Conservation (phyloP, 257 asterid species). For the Solanum sejunctum region DNA sequence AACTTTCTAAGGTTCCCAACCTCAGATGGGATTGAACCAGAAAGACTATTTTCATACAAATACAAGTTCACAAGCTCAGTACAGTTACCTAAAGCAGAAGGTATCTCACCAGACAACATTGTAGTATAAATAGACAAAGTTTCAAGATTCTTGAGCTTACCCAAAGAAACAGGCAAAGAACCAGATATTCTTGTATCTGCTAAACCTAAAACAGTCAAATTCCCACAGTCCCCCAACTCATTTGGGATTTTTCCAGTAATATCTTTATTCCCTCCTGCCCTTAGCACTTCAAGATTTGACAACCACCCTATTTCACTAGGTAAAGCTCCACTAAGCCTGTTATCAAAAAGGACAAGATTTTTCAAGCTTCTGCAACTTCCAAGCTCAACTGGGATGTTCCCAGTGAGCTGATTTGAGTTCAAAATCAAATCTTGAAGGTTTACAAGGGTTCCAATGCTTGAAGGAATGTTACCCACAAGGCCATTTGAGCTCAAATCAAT, state of each 20-base stretch:
- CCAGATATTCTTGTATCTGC: slow-evolving; percentile 30
- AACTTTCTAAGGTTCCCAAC: slow-evolving; percentile 22
- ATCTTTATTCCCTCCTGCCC: slow-evolving; percentile 34
- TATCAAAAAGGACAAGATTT: slow-evolving; percentile 24
- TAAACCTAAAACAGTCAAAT: slow-evolving; percentile 30
- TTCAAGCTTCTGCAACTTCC: slow-evolving; percentile 10
- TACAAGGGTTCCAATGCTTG: slow-evolving; percentile 17
- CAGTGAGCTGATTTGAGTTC: slow-evolving; percentile 31
- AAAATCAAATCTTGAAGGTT: slow-evolving; percentile 24
- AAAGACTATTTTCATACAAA: slow-evolving; percentile 31
- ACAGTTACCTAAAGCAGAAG: slow-evolving; percentile 29
- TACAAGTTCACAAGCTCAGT: slow-evolving; percentile 34
- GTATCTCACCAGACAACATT: slow-evolving; percentile 36
- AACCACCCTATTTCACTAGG: slow-evolving; percentile 21
- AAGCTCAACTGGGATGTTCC: slow-evolving; percentile 30
- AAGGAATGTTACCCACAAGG: slow-evolving; percentile 24
- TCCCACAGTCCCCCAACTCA: slow-evolving; percentile 26
- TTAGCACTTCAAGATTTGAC: slow-evolving; percentile 19
- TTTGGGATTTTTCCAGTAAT: slow-evolving; percentile 22
- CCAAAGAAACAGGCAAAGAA: slow-evolving; percentile 24
- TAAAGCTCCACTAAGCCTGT: slow-evolving; percentile 19
- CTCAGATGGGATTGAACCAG: slow-evolving; percentile 35
- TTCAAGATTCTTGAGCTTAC: slow-evolving; percentile 26
- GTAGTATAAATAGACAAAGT: slow-evolving; percentile 30
- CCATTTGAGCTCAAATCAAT: slow-evolving; percentile 26